A percentile compares a stretch with the other conserved stretches of the same genome.
phyloP scores from a whole-genome alignment of 164 flowering plant species.

The Magnolia officinalis region DNA sequence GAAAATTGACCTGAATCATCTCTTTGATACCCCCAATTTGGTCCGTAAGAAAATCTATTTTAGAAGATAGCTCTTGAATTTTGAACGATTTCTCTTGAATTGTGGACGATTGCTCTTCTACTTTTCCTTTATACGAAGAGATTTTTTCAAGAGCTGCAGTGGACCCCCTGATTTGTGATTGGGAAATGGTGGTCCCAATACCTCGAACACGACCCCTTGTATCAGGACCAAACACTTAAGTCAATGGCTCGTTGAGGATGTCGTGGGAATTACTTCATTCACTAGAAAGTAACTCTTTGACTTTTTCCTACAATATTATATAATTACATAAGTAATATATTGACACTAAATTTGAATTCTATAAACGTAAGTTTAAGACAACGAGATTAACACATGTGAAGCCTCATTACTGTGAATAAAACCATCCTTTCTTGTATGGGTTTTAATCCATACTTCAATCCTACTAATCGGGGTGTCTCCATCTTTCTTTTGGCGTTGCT shows the following conservation, averaged over 20 bases:
- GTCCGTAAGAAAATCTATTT: not conserved
- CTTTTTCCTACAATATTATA: conserved; percentile 3
- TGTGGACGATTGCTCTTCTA: not conserved
- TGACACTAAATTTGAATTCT: not conserved
- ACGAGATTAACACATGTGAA: not conserved
- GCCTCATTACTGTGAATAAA: not conserved
- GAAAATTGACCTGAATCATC: not conserved
- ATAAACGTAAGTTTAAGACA: not conserved
- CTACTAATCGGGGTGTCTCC: not conserved
- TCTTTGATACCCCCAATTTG: not conserved
- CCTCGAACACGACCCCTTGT: conserved; percentile 1
- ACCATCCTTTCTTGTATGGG: conserved; percentile 5
- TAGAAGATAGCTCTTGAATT: not conserved
- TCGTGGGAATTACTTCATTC: not conserved
- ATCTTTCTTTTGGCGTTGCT: not conserved
- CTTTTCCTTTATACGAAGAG: not conserved
- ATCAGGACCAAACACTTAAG: not conserved
- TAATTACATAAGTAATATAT: not conserved
- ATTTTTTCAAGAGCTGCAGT: not conserved
- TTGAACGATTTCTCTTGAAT: not conserved
- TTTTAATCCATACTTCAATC: conserved; percentile 3
- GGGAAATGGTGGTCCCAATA: not conserved
- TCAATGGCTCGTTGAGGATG: conserved; percentile 2
- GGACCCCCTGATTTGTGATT: too few species aligned
- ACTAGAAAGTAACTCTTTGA: not conserved